Percentiles rank a stretch among this genome's conserved stretches.
phyloP scores from a whole-genome alignment of 2,329 filamentous ascomycete species.

The Cladosporium sp. region DNA sequence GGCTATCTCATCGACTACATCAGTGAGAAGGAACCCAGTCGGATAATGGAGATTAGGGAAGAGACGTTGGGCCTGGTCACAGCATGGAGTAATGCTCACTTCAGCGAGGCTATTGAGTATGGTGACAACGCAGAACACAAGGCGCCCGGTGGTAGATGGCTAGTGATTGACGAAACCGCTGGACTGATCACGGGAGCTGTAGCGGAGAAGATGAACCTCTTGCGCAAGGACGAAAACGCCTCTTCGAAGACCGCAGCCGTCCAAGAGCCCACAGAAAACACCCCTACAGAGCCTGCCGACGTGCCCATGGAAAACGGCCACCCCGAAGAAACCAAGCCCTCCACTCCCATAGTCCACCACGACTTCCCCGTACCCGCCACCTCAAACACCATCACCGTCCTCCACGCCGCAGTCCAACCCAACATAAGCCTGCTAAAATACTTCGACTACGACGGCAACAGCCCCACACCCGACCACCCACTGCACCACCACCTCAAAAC shows the following conservation, averaged over 20 bases:
- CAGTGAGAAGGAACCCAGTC: constrained; percentile 71
- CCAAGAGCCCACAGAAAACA: constrained; percentile 32
- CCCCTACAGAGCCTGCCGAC: neutral
- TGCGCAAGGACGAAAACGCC: constrained; percentile 42
- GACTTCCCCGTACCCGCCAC: constrained; percentile 58
- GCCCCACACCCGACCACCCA: constrained; percentile 62
- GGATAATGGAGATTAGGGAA: constrained; percentile 80
- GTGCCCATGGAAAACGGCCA: constrained; percentile 7
- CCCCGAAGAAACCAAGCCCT: neutral
- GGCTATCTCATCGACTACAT: constrained; percentile 71
- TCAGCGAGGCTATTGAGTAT: constrained; percentile 39
- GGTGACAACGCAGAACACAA: constrained; percentile 21
- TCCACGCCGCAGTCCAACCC: constrained; percentile 79
- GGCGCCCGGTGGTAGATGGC: constrained; percentile 60
- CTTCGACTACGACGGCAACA: constrained; percentile 77
- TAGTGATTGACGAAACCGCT: constrained; percentile 82
- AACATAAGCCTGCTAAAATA: constrained; percentile 86
- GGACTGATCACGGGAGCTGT: constrained; percentile 77
- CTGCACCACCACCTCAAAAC: constrained; percentile 76
- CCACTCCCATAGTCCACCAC: constrained; percentile 32
- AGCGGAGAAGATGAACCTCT: constrained; percentile 82
- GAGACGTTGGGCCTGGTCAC: constrained; percentile 77
- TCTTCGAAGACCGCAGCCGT: constrained; percentile 1
- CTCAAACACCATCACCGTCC: constrained; percentile 72
- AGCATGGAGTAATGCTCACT: constrained; percentile 89